Conservation (phyloP, 2,329 filamentous ascomycete species). For the Ophiosphaerella narmari region DNA sequence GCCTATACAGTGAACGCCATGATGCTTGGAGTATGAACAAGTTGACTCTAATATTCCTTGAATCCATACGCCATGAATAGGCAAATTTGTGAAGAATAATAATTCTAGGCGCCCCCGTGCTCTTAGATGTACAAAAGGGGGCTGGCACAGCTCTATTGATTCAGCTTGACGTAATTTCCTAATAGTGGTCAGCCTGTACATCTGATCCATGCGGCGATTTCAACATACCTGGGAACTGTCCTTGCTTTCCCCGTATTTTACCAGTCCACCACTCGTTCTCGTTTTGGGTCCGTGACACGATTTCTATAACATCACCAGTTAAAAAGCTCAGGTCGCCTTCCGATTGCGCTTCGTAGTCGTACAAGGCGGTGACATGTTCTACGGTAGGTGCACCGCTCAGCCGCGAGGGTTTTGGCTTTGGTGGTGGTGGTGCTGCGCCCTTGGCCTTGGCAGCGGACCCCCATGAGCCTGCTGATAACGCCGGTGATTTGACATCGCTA, state of each 20-base stretch:
- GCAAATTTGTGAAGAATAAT: no score
- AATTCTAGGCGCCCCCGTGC: not conserved
- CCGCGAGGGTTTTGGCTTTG: conserved; percentile 69
- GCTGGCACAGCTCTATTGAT: conserved; percentile 19
- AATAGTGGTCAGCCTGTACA: conserved; percentile 32
- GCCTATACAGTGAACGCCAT: no score
- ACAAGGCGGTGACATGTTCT: conserved; percentile 87
- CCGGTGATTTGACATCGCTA: conserved; percentile 30
- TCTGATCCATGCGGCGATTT: not conserved
- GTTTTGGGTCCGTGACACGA: conserved; percentile 80
- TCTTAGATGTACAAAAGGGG: not conserved
- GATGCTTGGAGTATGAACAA: no score
- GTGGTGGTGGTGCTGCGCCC: conserved; percentile 55
- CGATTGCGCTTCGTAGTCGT: conserved; percentile 95
- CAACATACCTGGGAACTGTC: conserved; percentile 88
- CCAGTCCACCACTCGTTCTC: conserved; percentile 98
- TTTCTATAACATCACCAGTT: conserved; percentile 88
- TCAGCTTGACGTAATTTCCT: conserved; percentile 52
- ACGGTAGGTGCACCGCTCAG: conserved; percentile 67
- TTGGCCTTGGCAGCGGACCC: conserved; percentile 54
- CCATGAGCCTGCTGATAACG: conserved; percentile 46
- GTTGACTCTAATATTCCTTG: no score
- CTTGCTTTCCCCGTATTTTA: conserved; percentile 75
- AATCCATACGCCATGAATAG: not conserved
- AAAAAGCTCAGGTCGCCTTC: conserved; percentile 92